A percentile compares a stretch with the other conserved stretches of the same genome.
Conservation (phyloP, 257 asterid species). For the Solanum sejunctum region DNA sequence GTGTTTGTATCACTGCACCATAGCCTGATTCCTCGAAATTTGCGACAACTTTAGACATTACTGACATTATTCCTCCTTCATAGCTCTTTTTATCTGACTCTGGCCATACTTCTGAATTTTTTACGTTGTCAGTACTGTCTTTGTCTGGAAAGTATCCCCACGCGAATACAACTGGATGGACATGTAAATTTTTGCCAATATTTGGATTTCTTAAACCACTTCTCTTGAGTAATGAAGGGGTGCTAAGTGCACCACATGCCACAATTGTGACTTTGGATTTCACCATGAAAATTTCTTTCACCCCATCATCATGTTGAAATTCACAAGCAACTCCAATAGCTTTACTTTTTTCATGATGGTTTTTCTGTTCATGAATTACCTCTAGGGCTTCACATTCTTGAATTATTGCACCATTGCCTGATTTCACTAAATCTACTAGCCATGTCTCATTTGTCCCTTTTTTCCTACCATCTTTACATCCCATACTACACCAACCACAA, state of each 20-base stretch:
- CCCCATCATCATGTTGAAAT: conserved; percentile 19
- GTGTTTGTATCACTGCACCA: conserved; percentile 66
- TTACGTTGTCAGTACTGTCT: background rate
- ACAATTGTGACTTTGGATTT: conserved; percentile 44
- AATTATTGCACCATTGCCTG: conserved; percentile 55
- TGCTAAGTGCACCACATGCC: conserved; percentile 74
- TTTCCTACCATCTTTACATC: conserved; percentile 74
- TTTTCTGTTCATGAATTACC: conserved; percentile 16
- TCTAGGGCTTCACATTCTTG: conserved; percentile 50
- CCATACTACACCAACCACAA: conserved; percentile 80
- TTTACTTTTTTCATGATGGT: background rate
- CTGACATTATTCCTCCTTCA: conserved; percentile 69
- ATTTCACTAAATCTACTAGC: conserved; percentile 61
- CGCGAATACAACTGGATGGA: conserved; percentile 66
- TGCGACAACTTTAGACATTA: conserved; percentile 47
- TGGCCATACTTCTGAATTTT: conserved; percentile 35
- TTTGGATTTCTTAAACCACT: conserved; percentile 66
- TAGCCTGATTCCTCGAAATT: conserved; percentile 37
- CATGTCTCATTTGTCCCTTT: conserved; percentile 67
- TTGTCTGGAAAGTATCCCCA: conserved; percentile 69
- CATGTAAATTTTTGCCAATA: conserved; percentile 54
- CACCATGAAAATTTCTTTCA: conserved; percentile 24
- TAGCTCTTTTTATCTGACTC: conserved; percentile 38
- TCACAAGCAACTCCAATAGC: conserved; percentile 50
- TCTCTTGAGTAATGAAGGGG: conserved; percentile 44